Conservation (phyloP, 1,139 yeast genomes). For the Suhomyces anneliseae region DNA sequence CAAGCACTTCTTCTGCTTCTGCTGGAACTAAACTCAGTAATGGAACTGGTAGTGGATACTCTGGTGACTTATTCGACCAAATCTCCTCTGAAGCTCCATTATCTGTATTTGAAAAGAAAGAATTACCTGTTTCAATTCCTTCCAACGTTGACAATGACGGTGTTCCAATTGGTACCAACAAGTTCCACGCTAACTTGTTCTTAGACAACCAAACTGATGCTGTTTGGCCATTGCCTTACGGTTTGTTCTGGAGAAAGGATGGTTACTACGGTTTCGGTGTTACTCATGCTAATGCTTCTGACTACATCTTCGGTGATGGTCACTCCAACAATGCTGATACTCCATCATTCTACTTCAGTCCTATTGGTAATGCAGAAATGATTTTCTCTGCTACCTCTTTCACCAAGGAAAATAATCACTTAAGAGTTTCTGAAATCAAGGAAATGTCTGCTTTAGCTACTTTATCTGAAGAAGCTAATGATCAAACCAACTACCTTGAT, state of each 20-base stretch:
- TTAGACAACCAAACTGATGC: constrained; percentile 62
- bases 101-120: constrained; percentile 46
- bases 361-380: constrained; percentile 51
- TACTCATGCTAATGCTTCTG: constrained; percentile 58
- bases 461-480: constrained; percentile 27
- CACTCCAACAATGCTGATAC: constrained; percentile 25
- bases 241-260: constrained; percentile 57
- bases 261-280: constrained; percentile 62
- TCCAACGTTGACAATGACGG: constrained; percentile 43
- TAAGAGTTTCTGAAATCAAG: constrained; percentile 48
- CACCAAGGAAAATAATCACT: constrained; percentile 25
- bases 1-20: constrained; percentile 1
- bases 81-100: constrained; percentile 53
- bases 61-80: constrained; percentile 35
- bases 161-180: constrained; percentile 71
- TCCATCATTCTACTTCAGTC: constrained; percentile 51
- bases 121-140: constrained; percentile 54
- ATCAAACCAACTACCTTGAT: constrained; percentile 31
- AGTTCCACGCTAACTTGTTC: constrained; percentile 77
- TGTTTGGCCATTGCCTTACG: constrained; percentile 83
- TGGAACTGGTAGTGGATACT: constrained; percentile 6
- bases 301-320: constrained; percentile 68
- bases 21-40: constrained; percentile 2
- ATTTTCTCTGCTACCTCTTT: constrained; percentile 58
- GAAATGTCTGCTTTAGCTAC: constrained; percentile 57